Conservation (phyloP, 495 filamentous ascomycete species). For the Bacidia gigantensis region DNA sequence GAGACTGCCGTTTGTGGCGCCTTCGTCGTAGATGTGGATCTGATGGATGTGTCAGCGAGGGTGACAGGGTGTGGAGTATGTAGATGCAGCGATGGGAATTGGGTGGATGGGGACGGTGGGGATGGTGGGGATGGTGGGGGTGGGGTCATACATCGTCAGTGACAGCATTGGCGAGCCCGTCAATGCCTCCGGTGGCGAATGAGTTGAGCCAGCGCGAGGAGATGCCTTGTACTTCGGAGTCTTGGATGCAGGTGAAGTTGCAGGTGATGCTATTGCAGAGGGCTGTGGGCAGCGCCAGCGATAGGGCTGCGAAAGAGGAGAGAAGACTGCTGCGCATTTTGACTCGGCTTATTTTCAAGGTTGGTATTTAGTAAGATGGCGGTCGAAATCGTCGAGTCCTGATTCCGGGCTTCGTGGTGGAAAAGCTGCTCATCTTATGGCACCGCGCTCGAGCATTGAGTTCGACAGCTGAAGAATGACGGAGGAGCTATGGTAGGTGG, state of each 20-base stretch:
- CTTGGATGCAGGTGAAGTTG: slow-evolving; percentile 3
- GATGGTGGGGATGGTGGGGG: not conserved
- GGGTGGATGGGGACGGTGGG: not conserved
- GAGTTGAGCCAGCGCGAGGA: slow-evolving; percentile 11
- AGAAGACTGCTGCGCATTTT: not conserved
- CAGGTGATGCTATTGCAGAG: not conserved
- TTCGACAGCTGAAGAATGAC: no score
- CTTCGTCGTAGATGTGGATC: slow-evolving; percentile 13
- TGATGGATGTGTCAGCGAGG: not conserved
- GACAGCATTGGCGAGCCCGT: slow-evolving; percentile 4
- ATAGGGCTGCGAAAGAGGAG: not conserved
- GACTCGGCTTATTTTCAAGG: no score
- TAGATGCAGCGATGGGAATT: not conserved
- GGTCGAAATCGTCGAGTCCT: no score
- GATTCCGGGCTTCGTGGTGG: no score
- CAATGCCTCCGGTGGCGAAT: slow-evolving; percentile 10
- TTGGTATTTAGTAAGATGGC: no score
- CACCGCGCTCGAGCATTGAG: no score
- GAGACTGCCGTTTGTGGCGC: slow-evolving; percentile 9
- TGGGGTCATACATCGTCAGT: slow-evolving; percentile 5
- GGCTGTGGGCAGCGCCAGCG: not conserved
- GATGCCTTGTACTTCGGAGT: slow-evolving; percentile 6
- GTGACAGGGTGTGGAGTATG: not conserved
- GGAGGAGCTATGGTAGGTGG: no score
- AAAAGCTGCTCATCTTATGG: no score